Evolutionary conservation across 2,329 filamentous ascomycete species (phyloP).

Genomic region (Aspergillus sp.): DNA sequence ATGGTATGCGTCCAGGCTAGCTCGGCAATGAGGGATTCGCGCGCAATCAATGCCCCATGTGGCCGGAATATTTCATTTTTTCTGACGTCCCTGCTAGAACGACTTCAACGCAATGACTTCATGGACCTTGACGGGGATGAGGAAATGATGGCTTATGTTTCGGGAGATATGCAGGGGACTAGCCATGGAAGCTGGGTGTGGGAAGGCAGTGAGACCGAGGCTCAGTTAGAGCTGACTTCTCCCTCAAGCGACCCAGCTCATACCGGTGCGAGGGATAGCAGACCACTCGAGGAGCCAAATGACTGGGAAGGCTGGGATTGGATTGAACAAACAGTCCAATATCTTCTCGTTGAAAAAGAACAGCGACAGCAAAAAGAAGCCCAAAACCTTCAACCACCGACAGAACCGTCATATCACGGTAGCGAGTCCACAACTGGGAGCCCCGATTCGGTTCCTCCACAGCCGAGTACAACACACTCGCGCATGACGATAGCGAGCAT

Average conservation of each 20-base stretch:
- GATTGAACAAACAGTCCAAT: conserved; percentile 63
- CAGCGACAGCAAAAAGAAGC: conserved; percentile 34
- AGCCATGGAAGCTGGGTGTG: conserved; percentile 80
- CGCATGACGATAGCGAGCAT: conserved; percentile 50
- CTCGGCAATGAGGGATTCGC: conserved; percentile 67
- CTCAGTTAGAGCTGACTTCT: conserved; percentile 31
- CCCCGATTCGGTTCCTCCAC: conserved; percentile 26
- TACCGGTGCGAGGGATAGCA: conserved; percentile 16
- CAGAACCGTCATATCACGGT: conserved; percentile 20
- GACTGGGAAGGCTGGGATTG: conserved; percentile 82
- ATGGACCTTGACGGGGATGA: conserved; percentile 66
- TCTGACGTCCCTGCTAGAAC: conserved; percentile 63
- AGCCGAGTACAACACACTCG: conserved; percentile 35
- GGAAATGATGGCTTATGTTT: conserved; percentile 83
- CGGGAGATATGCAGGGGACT: conserved; percentile 81
- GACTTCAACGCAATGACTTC: conserved; percentile 46
- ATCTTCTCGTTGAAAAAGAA: conserved; percentile 53
- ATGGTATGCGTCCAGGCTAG: conserved; percentile 71
- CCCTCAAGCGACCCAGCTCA: conserved; percentile 18
- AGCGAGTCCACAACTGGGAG: conserved; percentile 22
- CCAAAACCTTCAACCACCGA: conserved; percentile 27
- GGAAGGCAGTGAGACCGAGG: conserved; percentile 59
- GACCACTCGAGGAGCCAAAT: conserved; percentile 56
- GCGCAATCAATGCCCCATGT: conserved; percentile 73
- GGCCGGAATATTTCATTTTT: conserved; percentile 84